phyloP scores from a whole-genome alignment of 305 asterid species.

The Rubia tinctorum region DNA sequence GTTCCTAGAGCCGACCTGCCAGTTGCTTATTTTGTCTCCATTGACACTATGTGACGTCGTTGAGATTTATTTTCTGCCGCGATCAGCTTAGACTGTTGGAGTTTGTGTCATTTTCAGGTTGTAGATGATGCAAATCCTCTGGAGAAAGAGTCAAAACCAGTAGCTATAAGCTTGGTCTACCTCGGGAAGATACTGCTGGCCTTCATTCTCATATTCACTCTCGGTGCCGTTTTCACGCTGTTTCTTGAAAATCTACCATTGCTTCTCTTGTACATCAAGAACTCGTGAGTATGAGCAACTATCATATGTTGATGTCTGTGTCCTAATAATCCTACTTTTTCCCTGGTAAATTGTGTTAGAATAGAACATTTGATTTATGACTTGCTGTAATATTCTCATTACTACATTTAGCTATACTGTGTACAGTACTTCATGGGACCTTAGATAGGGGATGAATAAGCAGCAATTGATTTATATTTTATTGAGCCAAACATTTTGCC shows the following conservation, averaged over 20 bases:
- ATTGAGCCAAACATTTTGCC: neutral
- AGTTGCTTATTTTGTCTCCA: neutral
- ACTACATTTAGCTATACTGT: neutral
- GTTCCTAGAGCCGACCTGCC: no score
- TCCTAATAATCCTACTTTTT: neutral
- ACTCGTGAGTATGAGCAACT: conserved; percentile 21
- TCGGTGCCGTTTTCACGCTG: conserved; percentile 68
- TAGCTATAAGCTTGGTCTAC: conserved; percentile 36
- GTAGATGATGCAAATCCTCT: conserved; percentile 23
- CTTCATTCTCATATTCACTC: conserved; percentile 51
- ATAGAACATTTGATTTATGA: neutral
- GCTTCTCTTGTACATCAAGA: conserved; percentile 45
- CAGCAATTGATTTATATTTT: neutral
- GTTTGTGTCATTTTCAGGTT: conserved; percentile 37
- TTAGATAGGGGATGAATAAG: neutral
- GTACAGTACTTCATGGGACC: neutral
- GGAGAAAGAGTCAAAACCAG: conserved; percentile 17
- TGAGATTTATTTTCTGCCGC: neutral
- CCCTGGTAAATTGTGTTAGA: neutral
- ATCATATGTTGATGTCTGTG: neutral
- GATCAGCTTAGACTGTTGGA: neutral
- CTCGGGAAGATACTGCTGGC: conserved; percentile 64
- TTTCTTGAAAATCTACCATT: conserved; percentile 76
- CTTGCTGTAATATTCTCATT: neutral
- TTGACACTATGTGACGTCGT: neutral